These are phyloP conservation scores for Paralagenidium karlingii DNA, from an alignment of 352 stramenopile genomes.

Conservation along the genomic window DNA sequence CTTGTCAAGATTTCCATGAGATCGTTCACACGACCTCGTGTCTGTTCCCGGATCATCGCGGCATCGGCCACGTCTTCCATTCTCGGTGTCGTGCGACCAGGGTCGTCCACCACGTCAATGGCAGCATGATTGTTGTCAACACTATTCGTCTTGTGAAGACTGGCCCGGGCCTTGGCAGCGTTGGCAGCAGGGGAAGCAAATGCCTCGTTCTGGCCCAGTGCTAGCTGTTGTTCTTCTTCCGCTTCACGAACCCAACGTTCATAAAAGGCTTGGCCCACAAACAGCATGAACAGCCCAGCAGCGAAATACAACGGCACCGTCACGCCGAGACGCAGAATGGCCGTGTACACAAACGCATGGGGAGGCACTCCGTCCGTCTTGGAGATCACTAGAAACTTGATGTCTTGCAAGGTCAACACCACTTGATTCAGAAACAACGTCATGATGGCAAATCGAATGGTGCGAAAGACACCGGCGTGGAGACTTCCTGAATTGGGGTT, in stretches of 20 bases:
- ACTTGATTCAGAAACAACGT: conserved; percentile 59
- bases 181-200: too few species aligned
- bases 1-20: conserved; percentile 53
- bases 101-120: conserved; percentile 11
- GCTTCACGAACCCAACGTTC: conserved; percentile 51
- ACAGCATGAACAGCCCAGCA: conserved; percentile 62
- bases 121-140: too few species aligned
- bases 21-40: conserved; percentile 32
- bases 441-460: conserved; percentile 62
- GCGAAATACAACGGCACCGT: conserved; percentile 63
- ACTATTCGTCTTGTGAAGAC: too few species aligned
- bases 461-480: conserved; percentile 55
- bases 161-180: too few species aligned
- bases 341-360: conserved; percentile 37
- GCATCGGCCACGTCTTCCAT: conserved; percentile 35
- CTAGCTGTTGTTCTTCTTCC: too few species aligned
- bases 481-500: conserved; percentile 68
- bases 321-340: conserved; percentile 52
- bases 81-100: too few species aligned
- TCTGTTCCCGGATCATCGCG: conserved; percentile 26
- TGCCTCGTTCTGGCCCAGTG: too few species aligned
- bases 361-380: conserved; percentile 30
- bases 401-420: conserved; percentile 59
- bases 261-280: conserved; percentile 63
- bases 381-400: conserved; percentile 69